phyloP scores from a whole-genome alignment of 2,329 filamentous ascomycete species.

The Colletotrichum sp. region DNA sequence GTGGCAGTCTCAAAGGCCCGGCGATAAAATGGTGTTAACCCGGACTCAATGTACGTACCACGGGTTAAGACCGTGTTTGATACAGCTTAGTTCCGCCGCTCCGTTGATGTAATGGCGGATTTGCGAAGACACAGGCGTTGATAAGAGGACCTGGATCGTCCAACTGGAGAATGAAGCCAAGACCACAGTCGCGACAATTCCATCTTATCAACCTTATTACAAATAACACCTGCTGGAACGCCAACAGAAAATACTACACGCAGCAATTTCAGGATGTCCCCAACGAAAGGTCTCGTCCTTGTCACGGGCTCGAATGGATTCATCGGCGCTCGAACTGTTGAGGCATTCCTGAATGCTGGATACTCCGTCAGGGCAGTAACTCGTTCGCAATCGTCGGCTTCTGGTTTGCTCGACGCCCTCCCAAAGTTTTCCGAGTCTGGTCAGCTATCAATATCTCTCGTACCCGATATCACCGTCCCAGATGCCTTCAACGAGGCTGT shows the following conservation, averaged over 20 bases:
- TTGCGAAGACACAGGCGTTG: neutral
- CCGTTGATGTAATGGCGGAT: neutral
- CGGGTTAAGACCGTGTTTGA: neutral
- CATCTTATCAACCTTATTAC: too few relatives aligned
- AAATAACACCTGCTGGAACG: neutral
- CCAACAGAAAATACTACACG: neutral
- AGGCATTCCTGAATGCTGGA: constrained; percentile 39
- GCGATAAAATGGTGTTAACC: neutral
- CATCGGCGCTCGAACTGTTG: constrained; percentile 39
- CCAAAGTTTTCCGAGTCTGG: constrained; percentile 21
- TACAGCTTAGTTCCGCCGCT: neutral
- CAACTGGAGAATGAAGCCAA: neutral
- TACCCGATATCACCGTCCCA: constrained; percentile 37
- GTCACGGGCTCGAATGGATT: constrained; percentile 46
- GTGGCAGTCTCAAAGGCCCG: neutral
- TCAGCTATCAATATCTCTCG: constrained; percentile 29
- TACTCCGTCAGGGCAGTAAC: constrained; percentile 43
- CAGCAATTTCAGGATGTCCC: neutral
- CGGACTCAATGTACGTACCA: neutral
- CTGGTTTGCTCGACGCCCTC: constrained; percentile 23
- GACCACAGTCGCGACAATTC: neutral
- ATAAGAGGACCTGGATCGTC: neutral
- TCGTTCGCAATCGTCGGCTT: constrained; percentile 29
- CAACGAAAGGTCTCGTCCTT: constrained; percentile 25
- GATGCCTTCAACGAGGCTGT: constrained; percentile 41